Base-by-base conservation (phyloP, 108 stramenopile genomes). In the Skeletonema grethae region DNA sequence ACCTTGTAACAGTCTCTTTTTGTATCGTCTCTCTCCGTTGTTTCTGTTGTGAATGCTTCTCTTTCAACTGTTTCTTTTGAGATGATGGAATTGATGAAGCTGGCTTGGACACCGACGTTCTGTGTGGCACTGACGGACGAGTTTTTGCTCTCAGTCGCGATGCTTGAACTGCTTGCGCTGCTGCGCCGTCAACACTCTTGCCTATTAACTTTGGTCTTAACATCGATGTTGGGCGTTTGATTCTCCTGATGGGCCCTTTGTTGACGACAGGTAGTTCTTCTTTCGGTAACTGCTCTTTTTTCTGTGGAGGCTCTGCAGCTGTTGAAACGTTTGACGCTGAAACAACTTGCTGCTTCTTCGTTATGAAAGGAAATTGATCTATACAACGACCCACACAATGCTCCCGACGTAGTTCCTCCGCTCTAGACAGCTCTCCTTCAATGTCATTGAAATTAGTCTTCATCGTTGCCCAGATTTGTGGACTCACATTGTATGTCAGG, bases 141-240 rank as follows among this genome's bases (percentile, higher is more conserved):
- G 58, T 41, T 59, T 82, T 86, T 20, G 86, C 86, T 38, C 86
- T 73, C 25, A 71, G 77, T 50, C 86, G 68, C 48, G 81, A 80
- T 20, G 82, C 82, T 45, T 86, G 79, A 15, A 93, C 84, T 46
- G 92, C 92, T 69, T 93, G 88, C 76, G 86, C 72, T 57, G 92
- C 89, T 48, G 92, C 82, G 7, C 92, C 92, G 57, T 90, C 88
- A 13, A 93, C 85, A 9, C 87, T 88, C 63, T 88, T 89, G 22
- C 92, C 92, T 35, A 93, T 79, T 3, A 93, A 77, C 63, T 84
- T 93, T 16, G 92, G 92, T 18, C 88, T 79, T 28, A 86, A 72
- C 59, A 90, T 88, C 29, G 80, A 75, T 57, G 74, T 83, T 20
- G 87, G 90, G 15, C 90, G 76, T 36, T 63, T 62, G 8, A 86